Evolutionary conservation across 1,139 yeast genomes (phyloP).

Genomic region (Wickerhamiella infanticola): DNA sequence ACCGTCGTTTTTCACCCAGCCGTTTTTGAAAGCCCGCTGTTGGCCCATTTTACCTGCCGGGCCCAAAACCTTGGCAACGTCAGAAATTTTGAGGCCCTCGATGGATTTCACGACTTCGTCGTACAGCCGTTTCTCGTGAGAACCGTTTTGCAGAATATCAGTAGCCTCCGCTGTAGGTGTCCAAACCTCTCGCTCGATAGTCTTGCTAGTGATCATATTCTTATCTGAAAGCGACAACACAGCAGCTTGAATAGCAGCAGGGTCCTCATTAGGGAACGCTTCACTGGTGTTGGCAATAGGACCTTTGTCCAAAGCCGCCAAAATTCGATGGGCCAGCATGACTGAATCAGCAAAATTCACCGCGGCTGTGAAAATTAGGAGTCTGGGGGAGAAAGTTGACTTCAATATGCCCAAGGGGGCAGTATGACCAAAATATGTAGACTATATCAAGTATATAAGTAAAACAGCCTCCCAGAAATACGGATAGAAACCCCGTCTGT

Average conservation of each 20-base stretch:
- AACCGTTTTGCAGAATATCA: conserved; percentile 62
- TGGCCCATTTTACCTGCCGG: conserved; percentile 82
- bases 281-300: conserved; percentile 48
- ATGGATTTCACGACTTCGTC: conserved; percentile 58
- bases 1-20: conserved; percentile 86
- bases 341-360: background rate
- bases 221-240: conserved; percentile 77
- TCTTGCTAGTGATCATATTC: conserved; percentile 59
- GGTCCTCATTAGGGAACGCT: conserved; percentile 36
- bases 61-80: conserved; percentile 66
- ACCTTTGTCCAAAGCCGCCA: conserved; percentile 39
- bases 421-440: too few species aligned
- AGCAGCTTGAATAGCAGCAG: conserved; percentile 54
- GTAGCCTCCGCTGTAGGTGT: conserved; percentile 66
- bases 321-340: conserved; percentile 6
- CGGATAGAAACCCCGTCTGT: too few species aligned
- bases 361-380: background rate
- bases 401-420: too few species aligned
- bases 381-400: too few species aligned
- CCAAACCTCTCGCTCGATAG: conserved; percentile 67
- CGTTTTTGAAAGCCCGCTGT: conserved; percentile 95
- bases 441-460: too few species aligned
- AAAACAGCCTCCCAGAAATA: too few species aligned
- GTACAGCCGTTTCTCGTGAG: conserved; percentile 77
- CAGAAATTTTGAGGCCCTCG: conserved; percentile 70